Conservation (phyloP, 106 monocot genomes). For the Phalaenopsis aphrodite region DNA sequence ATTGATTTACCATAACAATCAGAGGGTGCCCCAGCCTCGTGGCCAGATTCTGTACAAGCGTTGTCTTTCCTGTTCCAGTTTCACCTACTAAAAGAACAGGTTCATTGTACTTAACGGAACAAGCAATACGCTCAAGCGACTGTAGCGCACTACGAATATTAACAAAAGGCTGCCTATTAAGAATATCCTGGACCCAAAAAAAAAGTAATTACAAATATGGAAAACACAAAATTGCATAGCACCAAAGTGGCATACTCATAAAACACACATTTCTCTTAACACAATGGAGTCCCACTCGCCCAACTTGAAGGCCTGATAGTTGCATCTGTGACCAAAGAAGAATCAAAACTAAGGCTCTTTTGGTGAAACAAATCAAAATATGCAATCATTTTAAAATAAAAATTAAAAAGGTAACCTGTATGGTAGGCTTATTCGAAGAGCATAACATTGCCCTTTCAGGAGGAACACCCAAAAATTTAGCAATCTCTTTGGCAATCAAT, state of each 20-base stretch:
- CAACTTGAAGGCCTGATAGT: slow-evolving; percentile 48
- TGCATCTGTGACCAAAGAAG: slow-evolving; percentile 29
- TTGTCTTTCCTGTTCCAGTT: slow-evolving; percentile 98
- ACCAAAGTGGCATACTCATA: not conserved
- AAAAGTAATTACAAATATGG: not conserved
- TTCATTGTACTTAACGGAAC: slow-evolving; percentile 75
- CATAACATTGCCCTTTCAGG: slow-evolving; percentile 23
- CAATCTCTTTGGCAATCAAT: slow-evolving; percentile 47
- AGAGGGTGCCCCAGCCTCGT: slow-evolving; percentile 57
- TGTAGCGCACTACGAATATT: slow-evolving; percentile 55
- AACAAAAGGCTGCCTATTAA: slow-evolving; percentile 42
- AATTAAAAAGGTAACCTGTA: slow-evolving; percentile 37
- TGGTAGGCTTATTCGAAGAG: slow-evolving; percentile 39
- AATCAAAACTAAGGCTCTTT: not conserved
- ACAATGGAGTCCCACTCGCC: slow-evolving; percentile 40
- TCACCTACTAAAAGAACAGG: slow-evolving; percentile 95
- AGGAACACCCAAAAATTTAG: slow-evolving; percentile 30
- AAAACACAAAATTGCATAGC: not conserved
- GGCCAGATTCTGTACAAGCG: slow-evolving; percentile 90
- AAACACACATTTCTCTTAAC: slow-evolving; percentile 21
- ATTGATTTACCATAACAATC: slow-evolving; percentile 57
- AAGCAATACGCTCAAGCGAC: slow-evolving; percentile 73
- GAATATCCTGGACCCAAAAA: slow-evolving; percentile 23
- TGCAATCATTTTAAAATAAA: slow-evolving; percentile 5
- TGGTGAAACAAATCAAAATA: not conserved